These are phyloP conservation scores for Tricholoma bakamatsutake DNA, from an alignment of 768 basidiomycete species.

Conservation along the genomic window DNA sequence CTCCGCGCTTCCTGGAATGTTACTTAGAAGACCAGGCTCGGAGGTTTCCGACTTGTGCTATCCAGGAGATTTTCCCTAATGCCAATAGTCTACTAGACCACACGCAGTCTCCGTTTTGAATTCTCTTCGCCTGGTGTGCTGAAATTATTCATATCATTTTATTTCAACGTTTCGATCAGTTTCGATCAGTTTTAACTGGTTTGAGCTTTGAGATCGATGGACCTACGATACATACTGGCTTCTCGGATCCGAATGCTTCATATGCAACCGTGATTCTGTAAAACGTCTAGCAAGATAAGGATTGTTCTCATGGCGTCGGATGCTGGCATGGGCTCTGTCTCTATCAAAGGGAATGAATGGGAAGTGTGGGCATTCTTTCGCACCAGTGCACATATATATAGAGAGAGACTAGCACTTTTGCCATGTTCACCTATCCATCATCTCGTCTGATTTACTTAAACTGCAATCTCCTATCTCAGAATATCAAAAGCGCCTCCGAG, in stretches of 20 bases:
- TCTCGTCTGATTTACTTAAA: background rate
- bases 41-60: conserved; percentile 10
- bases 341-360: background rate
- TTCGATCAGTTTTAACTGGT: background rate
- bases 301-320: background rate
- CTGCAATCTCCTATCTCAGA: background rate
- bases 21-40: conserved; percentile 7
- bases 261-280: background rate
- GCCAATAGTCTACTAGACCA: background rate
- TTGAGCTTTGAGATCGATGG: background rate
- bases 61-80: conserved; percentile 6
- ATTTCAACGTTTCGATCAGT: background rate
- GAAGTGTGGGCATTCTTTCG: background rate
- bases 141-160: too few relatives aligned
- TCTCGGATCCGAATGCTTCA: background rate
- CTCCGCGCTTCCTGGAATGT: conserved; percentile 19
- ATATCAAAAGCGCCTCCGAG: background rate
- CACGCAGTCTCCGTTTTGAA: background rate
- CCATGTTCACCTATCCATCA: background rate
- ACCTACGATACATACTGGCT: background rate
- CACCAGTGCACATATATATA: background rate
- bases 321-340: background rate
- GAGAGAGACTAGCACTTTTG: background rate
- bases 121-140: too few relatives aligned
- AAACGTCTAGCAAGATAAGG: background rate